Percentiles rank a stretch among this genome's conserved stretches.
Evolutionary conservation across 2,329 filamentous ascomycete species (phyloP).

Genomic region (Verticillium nonalfalfae): DNA sequence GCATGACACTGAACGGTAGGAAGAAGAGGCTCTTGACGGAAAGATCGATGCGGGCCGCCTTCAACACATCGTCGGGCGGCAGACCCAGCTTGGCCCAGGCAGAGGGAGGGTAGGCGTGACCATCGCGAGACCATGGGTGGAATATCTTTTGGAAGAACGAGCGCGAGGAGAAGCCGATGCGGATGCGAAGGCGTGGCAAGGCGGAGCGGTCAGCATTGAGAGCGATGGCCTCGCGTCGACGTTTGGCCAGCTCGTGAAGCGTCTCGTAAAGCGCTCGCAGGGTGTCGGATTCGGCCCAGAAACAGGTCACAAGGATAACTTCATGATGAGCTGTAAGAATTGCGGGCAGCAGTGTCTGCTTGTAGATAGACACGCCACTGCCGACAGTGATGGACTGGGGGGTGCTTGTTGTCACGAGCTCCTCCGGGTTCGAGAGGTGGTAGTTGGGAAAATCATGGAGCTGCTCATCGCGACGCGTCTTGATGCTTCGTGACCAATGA

Average conservation of each 20-base stretch:
- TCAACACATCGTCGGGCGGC: conserved; percentile 43
- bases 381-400: conserved; percentile 46
- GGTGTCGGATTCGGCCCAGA: conserved; percentile 66
- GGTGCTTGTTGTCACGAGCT: conserved; percentile 40
- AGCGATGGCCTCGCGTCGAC: conserved; percentile 27
- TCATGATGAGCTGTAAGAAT: conserved; percentile 56
- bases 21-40: conserved; percentile 74
- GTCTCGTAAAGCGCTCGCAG: conserved; percentile 50
- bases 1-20: conserved; percentile 77
- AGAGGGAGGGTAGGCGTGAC: conserved; percentile 52
- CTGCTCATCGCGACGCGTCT: conserved; percentile 23
- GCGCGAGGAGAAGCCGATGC: conserved; percentile 70
- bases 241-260: conserved; percentile 51
- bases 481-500: conserved; percentile 23
- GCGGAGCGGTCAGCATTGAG: conserved; percentile 8
- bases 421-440: conserved; percentile 32
- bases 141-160: conserved; percentile 69
- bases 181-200: conserved; percentile 44
- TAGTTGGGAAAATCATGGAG: conserved; percentile 41
- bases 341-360: conserved; percentile 50
- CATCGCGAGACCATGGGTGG: conserved; percentile 57
- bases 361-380: conserved; percentile 51
- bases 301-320: conserved; percentile 74
- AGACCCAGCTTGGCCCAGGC: conserved; percentile 62
- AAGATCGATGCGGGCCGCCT: conserved; percentile 57